Percentiles rank a stretch among this genome's conserved stretches.
phyloP scores from a whole-genome alignment of 257 asterid genomes.

The Leonotis leonurus region DNA sequence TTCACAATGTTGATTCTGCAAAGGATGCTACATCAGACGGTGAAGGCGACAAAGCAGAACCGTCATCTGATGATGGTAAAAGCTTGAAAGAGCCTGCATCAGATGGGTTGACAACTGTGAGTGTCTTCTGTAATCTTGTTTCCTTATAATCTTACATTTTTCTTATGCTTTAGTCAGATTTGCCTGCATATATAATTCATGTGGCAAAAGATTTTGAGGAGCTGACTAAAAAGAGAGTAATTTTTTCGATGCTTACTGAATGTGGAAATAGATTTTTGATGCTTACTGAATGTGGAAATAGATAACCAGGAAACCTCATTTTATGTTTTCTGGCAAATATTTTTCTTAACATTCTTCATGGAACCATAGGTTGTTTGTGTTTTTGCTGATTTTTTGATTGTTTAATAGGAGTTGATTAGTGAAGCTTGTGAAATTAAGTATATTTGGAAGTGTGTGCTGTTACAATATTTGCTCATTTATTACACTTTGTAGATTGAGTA shows the following conservation, averaged over 20 bases:
- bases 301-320: neutral
- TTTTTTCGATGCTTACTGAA: neutral
- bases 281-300: neutral
- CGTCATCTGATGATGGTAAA: conserved; percentile 14
- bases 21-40: conserved; percentile 10
- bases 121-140: neutral
- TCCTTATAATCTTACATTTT: neutral
- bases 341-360: neutral
- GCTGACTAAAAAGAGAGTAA: neutral
- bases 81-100: neutral
- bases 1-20: conserved; percentile 6
- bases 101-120: neutral
- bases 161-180: neutral
- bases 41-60: conserved; percentile 13
- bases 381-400: neutral
- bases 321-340: neutral
- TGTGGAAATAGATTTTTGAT: neutral
- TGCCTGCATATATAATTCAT: neutral
- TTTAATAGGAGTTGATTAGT: neutral
- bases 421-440: neutral
- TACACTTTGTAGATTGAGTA: neutral
- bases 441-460: neutral
- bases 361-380: neutral
- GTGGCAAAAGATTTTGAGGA: neutral
- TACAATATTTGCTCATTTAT: neutral